These are phyloP conservation scores for Coemansia asiatica DNA, from an alignment of 192 early-diverging fungal genomes.

Conservation along the genomic window DNA sequence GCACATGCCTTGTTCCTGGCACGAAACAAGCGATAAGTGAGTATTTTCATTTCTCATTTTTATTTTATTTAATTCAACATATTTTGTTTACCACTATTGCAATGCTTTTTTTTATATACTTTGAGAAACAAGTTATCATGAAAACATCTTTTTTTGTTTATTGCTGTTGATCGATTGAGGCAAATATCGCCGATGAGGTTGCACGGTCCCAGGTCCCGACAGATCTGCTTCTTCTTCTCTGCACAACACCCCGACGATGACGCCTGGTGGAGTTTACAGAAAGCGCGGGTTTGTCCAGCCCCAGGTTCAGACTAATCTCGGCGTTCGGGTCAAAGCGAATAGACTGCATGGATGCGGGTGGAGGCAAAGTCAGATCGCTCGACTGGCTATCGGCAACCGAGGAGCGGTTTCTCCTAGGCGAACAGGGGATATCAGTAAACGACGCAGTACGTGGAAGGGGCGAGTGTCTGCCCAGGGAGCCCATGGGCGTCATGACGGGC, in stretches of 20 bases:
- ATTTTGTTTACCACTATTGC: no score
- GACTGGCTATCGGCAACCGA: slow-evolving; percentile 12
- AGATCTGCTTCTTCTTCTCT: slow-evolving; percentile 34
- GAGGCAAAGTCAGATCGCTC: slow-evolving; percentile 25
- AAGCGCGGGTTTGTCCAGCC: slow-evolving; percentile 16
- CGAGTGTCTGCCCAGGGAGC: slow-evolving; percentile 37
- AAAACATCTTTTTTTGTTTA: background rate
- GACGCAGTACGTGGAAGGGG: slow-evolving; percentile 34
- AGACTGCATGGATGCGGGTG: background rate
- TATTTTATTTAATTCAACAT: no score
- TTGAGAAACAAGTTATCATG: slow-evolving; percentile 3
- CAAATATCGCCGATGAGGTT: background rate
- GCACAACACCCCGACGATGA: slow-evolving; percentile 7
- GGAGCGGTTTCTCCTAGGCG: background rate
- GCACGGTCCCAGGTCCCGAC: slow-evolving; percentile 29
- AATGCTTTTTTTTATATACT: background rate
- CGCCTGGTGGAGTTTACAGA: background rate
- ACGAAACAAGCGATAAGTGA: slow-evolving; percentile 6
- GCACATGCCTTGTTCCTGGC: slow-evolving; percentile 55
- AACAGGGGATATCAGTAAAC: slow-evolving; percentile 18
- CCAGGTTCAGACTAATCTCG: slow-evolving; percentile 32
- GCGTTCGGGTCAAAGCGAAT: slow-evolving; percentile 22
- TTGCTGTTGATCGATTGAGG: background rate
- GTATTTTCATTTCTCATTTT: background rate
- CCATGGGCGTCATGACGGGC: background rate